phyloP scores from a whole-genome alignment of 805 yeast species.

The Candida orba region DNA sequence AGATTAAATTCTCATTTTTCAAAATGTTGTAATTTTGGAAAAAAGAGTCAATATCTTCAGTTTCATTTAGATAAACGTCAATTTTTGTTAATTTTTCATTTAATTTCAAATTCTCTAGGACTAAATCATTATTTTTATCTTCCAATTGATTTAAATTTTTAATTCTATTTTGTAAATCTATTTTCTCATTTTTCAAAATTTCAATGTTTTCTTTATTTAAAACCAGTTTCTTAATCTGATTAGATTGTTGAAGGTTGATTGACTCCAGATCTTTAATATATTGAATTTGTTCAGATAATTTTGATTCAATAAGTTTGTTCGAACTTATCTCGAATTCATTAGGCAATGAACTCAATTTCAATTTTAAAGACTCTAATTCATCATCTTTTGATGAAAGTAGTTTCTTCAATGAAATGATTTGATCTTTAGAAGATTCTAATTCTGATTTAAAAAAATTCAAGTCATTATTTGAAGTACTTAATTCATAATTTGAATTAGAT shows the following conservation, averaged over 20 bases:
- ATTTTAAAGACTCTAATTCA: slow-evolving; percentile 23
- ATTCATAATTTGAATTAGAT: background rate
- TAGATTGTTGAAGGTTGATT: slow-evolving; percentile 45
- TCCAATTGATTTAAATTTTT: slow-evolving; percentile 34
- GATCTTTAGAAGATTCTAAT: background rate
- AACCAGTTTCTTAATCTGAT: slow-evolving; percentile 42
- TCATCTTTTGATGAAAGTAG: slow-evolving; percentile 17
- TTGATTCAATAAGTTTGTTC: slow-evolving; percentile 24
- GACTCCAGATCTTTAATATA: slow-evolving; percentile 43
- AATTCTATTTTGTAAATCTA: slow-evolving; percentile 33
- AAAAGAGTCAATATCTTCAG: slow-evolving; percentile 29
- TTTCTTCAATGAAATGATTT: background rate
- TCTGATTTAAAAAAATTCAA: background rate
- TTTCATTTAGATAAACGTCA: slow-evolving; percentile 32
- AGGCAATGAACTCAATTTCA: slow-evolving; percentile 30
- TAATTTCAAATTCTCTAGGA: slow-evolving; percentile 42
- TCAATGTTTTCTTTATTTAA: slow-evolving; percentile 40
- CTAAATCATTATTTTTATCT: slow-evolving; percentile 38
- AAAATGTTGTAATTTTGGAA: slow-evolving; percentile 33
- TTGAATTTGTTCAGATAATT: slow-evolving; percentile 35
- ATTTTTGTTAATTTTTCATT: slow-evolving; percentile 43
- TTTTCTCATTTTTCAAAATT: slow-evolving; percentile 49
- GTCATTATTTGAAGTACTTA: background rate
- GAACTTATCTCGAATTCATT: slow-evolving; percentile 31
- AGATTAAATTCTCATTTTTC: slow-evolving; percentile 32